Conservation (phyloP, 2,329 filamentous ascomycete species). For the Trichophyton simii region DNA sequence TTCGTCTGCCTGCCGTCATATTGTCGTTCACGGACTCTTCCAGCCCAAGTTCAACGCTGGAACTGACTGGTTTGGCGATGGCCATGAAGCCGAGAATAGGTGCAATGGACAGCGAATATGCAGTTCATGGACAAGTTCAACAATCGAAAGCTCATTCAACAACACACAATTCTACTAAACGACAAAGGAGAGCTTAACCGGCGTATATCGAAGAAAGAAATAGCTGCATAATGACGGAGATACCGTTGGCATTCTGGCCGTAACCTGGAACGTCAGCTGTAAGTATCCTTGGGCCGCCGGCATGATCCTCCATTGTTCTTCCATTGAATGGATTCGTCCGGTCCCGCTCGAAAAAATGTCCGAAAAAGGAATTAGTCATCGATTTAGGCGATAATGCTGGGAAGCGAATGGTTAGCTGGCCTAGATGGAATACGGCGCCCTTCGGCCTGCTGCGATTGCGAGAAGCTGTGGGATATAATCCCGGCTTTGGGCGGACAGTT, state of each 20-base stretch:
- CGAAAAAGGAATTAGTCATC: neutral
- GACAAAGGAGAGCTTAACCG: neutral
- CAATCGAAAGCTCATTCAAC: neutral
- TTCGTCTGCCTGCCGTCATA: neutral
- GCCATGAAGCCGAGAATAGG: neutral
- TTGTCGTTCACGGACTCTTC: neutral
- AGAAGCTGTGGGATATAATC: neutral
- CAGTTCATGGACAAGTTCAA: neutral
- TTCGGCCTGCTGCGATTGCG: neutral
- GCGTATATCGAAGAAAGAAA: neutral
- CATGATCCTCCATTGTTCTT: neutral
- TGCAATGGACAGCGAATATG: neutral
- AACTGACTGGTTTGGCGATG: neutral
- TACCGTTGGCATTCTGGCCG: neutral
- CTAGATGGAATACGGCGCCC: neutral
- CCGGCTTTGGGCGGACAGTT: neutral
- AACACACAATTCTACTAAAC: neutral
- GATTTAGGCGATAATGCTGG: neutral
- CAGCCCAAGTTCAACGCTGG: neutral
- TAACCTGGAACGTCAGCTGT: neutral
- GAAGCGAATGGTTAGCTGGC: no score
- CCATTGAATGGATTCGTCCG: neutral
- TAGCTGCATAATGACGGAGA: neutral
- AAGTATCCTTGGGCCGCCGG: slow-evolving; percentile 1
- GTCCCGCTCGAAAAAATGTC: neutral